These are phyloP conservation scores for Chalciporus chontae DNA, from an alignment of 768 basidiomycete genomes.

Conservation along the genomic window DNA sequence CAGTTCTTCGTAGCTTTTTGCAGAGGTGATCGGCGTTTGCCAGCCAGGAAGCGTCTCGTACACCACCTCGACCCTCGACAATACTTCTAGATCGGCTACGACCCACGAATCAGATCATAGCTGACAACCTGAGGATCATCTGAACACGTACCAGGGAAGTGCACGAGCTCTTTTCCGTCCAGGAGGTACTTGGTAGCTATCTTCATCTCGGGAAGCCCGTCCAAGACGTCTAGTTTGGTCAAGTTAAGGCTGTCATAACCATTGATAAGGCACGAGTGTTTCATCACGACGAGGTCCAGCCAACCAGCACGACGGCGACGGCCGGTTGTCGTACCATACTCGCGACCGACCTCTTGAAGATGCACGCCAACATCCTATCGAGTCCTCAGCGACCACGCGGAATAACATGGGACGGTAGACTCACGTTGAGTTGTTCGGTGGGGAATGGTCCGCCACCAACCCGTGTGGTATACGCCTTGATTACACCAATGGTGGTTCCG, in stretches of 20 bases:
- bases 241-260: constrained; percentile 93
- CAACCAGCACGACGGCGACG: constrained; percentile 92
- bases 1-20: constrained; percentile 64
- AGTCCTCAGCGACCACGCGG: background rate
- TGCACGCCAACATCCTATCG: constrained; percentile 74
- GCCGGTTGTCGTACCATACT: constrained; percentile 92
- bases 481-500: constrained; percentile 85
- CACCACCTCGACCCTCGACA: constrained; percentile 76
- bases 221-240: constrained; percentile 94
- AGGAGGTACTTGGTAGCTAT: constrained; percentile 77
- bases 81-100: constrained; percentile 78
- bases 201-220: constrained; percentile 81
- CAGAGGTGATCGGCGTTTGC: constrained; percentile 70
- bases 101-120: background rate
- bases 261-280: constrained; percentile 90
- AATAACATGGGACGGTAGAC: constrained; percentile 22
- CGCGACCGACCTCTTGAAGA: constrained; percentile 89
- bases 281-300: constrained; percentile 95
- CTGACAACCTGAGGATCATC: background rate
- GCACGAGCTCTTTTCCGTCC: constrained; percentile 71
- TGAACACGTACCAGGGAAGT: constrained; percentile 78
- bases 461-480: constrained; percentile 97
- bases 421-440: constrained; percentile 86
- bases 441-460: constrained; percentile 99
- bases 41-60: constrained; percentile 93